Percentiles rank a stretch among this genome's conserved stretches.
These are phyloP conservation scores for Caryopteris hybrid DNA, from an alignment of 305 asterid species.

Conservation along the genomic window DNA sequence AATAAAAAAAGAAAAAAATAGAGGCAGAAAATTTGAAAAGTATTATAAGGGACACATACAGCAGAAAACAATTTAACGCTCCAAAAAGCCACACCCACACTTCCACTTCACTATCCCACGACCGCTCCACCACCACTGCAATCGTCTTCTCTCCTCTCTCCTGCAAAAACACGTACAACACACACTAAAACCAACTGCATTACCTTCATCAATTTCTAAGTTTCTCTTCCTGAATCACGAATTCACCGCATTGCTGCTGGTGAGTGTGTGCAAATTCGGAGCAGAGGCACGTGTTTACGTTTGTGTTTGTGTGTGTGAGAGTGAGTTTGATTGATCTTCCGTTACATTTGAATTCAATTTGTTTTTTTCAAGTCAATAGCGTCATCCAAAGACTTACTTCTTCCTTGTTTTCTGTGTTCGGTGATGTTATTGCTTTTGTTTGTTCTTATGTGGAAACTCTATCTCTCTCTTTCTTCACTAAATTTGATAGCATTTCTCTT, in stretches of 20 bases:
- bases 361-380: slow-evolving; percentile 4
- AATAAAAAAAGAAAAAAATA: not conserved
- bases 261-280: not conserved
- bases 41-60: slow-evolving; percentile 13
- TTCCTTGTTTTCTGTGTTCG: slow-evolving; percentile 33
- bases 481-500: slow-evolving; percentile 11
- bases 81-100: not conserved
- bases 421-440: slow-evolving; percentile 18
- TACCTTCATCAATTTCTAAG: slow-evolving; percentile 15
- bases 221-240: slow-evolving; percentile 3
- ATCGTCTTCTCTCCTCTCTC: slow-evolving; percentile 5
- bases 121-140: slow-evolving; percentile 1
- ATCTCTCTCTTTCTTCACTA: slow-evolving; percentile 19
- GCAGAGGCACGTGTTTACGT: slow-evolving; percentile 12
- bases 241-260: slow-evolving; percentile 26
- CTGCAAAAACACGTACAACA: slow-evolving; percentile 18
- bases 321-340: slow-evolving; percentile 24
- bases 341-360: not conserved
- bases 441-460: slow-evolving; percentile 24
- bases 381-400: slow-evolving; percentile 11
- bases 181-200: slow-evolving; percentile 15
- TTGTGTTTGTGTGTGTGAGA: not conserved
- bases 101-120: not conserved
- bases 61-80: slow-evolving; percentile 18
- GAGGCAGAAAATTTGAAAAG: not conserved